These are phyloP conservation scores for Ophiocordyceps polyrhachis-furcata DNA, from an alignment of 2,329 filamentous ascomycete genomes.

Conservation along the genomic window DNA sequence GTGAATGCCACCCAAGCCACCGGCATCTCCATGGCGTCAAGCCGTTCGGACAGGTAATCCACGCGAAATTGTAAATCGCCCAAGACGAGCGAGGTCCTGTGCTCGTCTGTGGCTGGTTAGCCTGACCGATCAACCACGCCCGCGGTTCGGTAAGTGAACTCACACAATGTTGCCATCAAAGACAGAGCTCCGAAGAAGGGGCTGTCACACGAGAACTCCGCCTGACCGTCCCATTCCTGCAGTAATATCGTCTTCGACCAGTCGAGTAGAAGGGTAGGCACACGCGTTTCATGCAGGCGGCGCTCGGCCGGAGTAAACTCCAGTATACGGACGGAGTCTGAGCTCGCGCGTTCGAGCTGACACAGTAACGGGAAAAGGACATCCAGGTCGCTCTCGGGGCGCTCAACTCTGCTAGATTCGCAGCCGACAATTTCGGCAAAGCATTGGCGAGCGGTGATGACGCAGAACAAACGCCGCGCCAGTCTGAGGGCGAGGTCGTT, in stretches of 20 bases:
- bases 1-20: slow-evolving; percentile 48
- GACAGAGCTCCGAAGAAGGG: slow-evolving; percentile 61
- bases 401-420: slow-evolving; percentile 14
- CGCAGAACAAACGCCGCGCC: slow-evolving; percentile 37
- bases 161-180: slow-evolving; percentile 54
- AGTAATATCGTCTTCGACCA: slow-evolving; percentile 61
- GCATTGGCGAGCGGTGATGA: slow-evolving; percentile 31
- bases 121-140: not conserved
- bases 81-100: slow-evolving; percentile 44
- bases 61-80: slow-evolving; percentile 53
- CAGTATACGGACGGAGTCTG: slow-evolving; percentile 24
- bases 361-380: slow-evolving; percentile 29
- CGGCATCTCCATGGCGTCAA: slow-evolving; percentile 60
- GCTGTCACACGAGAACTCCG: slow-evolving; percentile 49
- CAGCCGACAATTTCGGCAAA: slow-evolving; percentile 26
- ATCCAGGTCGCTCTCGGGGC: slow-evolving; percentile 15
- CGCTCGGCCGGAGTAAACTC: slow-evolving; percentile 31
- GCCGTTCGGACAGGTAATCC: slow-evolving; percentile 54
- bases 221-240: slow-evolving; percentile 62
- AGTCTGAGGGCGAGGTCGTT: slow-evolving; percentile 40
- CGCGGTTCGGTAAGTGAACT: slow-evolving; percentile 15
- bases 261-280: slow-evolving; percentile 41
- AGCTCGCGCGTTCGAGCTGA: slow-evolving; percentile 33
- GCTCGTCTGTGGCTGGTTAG: slow-evolving; percentile 30
- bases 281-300: slow-evolving; percentile 35